phyloP scores from a whole-genome alignment of 768 basidiomycete genomes.

The Podaxis sp. region DNA sequence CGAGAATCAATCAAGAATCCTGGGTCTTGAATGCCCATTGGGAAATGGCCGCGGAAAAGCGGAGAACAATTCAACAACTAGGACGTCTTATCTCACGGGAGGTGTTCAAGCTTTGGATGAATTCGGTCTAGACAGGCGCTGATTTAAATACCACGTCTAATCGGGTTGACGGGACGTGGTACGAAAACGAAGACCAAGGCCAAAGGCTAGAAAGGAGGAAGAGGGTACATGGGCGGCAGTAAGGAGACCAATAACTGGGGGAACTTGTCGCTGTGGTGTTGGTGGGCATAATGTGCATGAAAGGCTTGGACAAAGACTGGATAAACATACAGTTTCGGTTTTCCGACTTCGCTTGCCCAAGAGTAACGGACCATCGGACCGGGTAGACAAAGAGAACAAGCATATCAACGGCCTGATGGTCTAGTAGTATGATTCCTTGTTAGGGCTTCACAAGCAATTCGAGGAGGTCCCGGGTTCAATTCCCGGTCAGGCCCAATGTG shows the following conservation, averaged over 20 bases:
- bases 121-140: neutral
- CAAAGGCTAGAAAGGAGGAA: conserved; percentile 23
- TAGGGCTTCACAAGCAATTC: conserved; percentile 27
- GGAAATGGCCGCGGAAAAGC: neutral
- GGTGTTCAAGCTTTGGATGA: neutral
- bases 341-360: too few relatives aligned
- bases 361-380: too few relatives aligned
- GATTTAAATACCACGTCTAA: neutral
- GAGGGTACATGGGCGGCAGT: conserved; percentile 22
- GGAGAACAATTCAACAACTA: neutral
- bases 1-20: neutral
- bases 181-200: conserved; percentile 30
- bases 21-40: neutral
- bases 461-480: conserved; percentile 88
- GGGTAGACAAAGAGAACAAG: conserved; percentile 3
- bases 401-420: neutral
- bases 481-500: conserved; percentile 66
- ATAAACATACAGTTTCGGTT: too few relatives aligned
- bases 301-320: too few relatives aligned
- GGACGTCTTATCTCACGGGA: neutral
- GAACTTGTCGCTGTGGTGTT: conserved; percentile 24
- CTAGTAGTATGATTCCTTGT: conserved; percentile 10
- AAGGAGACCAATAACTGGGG: conserved; percentile 24
- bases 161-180: conserved; percentile 20
- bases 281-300: too few relatives aligned